Base-by-base conservation (phyloP, 257 asterid genomes). In the Handroanthus guayacan region DNA sequence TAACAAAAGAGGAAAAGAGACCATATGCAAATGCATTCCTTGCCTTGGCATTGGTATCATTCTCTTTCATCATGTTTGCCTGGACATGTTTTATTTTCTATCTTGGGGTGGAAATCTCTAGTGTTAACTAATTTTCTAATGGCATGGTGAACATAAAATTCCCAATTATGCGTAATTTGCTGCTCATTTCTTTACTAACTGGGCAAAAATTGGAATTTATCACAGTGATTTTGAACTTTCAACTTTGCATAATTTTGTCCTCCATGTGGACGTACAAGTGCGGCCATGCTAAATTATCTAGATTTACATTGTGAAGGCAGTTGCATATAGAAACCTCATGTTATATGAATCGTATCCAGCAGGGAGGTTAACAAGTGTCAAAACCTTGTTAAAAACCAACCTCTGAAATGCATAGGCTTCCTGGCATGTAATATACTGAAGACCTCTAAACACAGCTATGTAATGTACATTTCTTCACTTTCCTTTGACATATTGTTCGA, bases 21-120 rank as follows among this genome's bases (percentile, higher is more conserved):
- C 89, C 68, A 80, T 88, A 62, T 92, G 99, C 88, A 95, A 91
- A 82, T 95, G 99, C 88, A 91, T 95, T 77, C 99, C 99, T 71
- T 95, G 98, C 75, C 84, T 72, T 31, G 99, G 98, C 74, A 85
- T 95, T 5, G 99, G 98, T 92, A 86, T 9, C 41, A 43, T 69
- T 76, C 69, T 50, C 65, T 54, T 45, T 72, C 73, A 67, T 41
- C 54, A 18, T 45, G n/a, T 39, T 9, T 34, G 9, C 55, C 18
- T 56, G 64, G 41, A n/a, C 4, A n/a, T 74, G 14, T 50, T 65
- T 70, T 2, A 38, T 78, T 63, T 39, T 63, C 74, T 45, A 25
- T 10, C 39, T 67, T 38, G 69, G 67, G n/a, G 25, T 14, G n/a
- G n/a, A n/a, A 37, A 71, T 44, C 31, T 20, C 11, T 52, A 18